These are phyloP conservation scores for Drosera capensis DNA, from an alignment of 148 eudicot species.

Conservation along the genomic window DNA sequence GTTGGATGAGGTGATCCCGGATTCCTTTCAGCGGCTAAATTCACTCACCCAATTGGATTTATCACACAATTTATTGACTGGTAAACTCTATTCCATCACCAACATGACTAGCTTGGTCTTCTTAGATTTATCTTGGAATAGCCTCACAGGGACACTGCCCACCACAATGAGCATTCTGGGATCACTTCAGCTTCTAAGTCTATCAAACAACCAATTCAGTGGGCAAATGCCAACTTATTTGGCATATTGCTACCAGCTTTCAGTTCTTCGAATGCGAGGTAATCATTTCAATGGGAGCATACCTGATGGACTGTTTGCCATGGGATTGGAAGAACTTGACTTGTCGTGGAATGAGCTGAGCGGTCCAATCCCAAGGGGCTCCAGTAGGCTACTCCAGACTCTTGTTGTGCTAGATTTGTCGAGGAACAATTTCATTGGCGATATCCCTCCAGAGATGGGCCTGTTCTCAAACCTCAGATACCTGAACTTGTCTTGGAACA, in stretches of 20 bases:
- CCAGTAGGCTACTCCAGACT: conserved; percentile 40
- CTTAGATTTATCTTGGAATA: conserved; percentile 55
- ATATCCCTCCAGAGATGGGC: conserved; percentile 75
- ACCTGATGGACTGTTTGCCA: conserved; percentile 46
- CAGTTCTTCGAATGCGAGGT: conserved; percentile 27
- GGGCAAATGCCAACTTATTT: conserved; percentile 55
- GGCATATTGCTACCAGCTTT: conserved; percentile 26
- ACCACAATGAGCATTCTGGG: conserved; percentile 36
- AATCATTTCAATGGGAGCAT: conserved; percentile 49
- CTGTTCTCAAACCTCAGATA: conserved; percentile 50
- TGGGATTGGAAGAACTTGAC: conserved; percentile 48
- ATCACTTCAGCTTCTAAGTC: conserved; percentile 25
- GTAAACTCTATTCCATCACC: conserved; percentile 58
- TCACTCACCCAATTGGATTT: conserved; percentile 28
- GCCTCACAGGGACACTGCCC: conserved; percentile 45
- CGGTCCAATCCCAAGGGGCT: conserved; percentile 52
- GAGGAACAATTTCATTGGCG: conserved; percentile 43
- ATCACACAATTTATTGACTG: conserved; percentile 38
- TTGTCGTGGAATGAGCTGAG: conserved; percentile 51
- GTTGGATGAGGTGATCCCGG: conserved; percentile 42
- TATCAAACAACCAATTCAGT: conserved; percentile 37
- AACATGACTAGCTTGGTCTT: conserved; percentile 29
- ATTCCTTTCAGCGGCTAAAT: conserved; percentile 29
- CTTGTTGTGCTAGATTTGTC: conserved; percentile 63
- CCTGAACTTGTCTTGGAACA: conserved; percentile 82